phyloP scores from a whole-genome alignment of 140 eudicot species.

The Cichorium intybus region DNA sequence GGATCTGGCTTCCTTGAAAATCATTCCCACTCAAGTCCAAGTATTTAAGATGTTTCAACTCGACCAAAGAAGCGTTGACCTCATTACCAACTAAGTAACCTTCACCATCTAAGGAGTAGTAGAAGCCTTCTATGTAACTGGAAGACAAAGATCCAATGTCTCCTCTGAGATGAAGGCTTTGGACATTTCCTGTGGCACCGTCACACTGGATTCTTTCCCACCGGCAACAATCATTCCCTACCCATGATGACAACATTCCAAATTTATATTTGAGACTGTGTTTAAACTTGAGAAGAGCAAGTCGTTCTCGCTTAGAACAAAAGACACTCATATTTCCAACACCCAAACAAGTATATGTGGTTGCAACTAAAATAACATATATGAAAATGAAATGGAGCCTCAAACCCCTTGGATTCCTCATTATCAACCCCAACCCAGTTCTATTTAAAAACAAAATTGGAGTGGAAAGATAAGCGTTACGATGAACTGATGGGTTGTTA shows the following conservation, averaged over 20 bases:
- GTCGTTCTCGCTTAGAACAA: conserved; percentile 8
- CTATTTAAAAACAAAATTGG: no score
- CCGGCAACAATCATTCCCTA: not conserved
- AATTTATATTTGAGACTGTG: conserved; percentile 2
- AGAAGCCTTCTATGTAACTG: no score
- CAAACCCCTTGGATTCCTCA: no score
- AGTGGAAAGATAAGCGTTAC: no score
- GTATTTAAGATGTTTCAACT: not conserved
- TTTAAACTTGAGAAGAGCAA: conserved; percentile 11
- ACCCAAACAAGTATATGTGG: not conserved
- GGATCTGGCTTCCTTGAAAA: not conserved
- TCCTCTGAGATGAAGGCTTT: conserved; percentile 6
- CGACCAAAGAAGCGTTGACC: not conserved
- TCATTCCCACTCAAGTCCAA: conserved; percentile 14
- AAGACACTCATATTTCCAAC: not conserved
- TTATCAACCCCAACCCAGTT: no score
- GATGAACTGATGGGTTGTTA: no score
- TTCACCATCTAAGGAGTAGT: not conserved
- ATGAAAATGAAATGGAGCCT: no score
- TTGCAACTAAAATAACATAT: not conserved
- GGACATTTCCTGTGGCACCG: not conserved
- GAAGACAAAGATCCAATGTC: not conserved
- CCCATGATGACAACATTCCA: conserved; percentile 13
- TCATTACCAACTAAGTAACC: not conserved
- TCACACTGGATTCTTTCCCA: conserved; percentile 3